Conservation (phyloP, 495 filamentous ascomycete genomes). For the Melanomma pulvis-pyrius region DNA sequence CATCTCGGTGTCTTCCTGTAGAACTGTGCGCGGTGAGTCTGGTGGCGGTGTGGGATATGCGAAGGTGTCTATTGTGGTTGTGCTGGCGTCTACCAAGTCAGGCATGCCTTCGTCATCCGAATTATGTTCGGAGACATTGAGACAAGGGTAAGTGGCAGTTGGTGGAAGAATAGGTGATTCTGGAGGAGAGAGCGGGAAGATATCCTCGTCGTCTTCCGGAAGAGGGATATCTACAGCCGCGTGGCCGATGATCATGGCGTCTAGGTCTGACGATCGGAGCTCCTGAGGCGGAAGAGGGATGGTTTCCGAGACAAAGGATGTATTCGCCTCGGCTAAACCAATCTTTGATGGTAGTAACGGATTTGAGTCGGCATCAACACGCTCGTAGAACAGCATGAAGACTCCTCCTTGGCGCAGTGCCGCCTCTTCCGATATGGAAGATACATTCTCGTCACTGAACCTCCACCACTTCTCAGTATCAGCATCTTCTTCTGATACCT, state of each 20-base stretch:
- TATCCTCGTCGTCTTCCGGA: conserved; percentile 2
- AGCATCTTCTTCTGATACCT: conserved; percentile 2
- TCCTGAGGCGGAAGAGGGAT: conserved; percentile 5
- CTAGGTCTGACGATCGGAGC: not conserved
- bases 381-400: conserved; percentile 97
- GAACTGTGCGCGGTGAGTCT: not conserved
- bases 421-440: conserved; percentile 67
- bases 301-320: not conserved
- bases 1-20: conserved; percentile 4
- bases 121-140: not conserved
- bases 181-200: not conserved
- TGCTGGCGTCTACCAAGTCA: not conserved
- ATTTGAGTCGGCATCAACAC: conserved; percentile 5
- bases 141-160: not conserved
- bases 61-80: not conserved
- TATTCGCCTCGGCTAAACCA: not conserved
- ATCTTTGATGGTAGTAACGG: not conserved
- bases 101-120: not conserved
- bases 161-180: not conserved
- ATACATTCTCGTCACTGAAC: conserved; percentile 83
- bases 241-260: not conserved
- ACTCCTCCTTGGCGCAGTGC: conserved; percentile 81
- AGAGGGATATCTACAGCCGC: conserved; percentile 1
- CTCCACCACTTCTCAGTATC: conserved; percentile 69
- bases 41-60: conserved; percentile 11